Conservation (phyloP, 345 rosid species). For the Lepidium africanum region DNA sequence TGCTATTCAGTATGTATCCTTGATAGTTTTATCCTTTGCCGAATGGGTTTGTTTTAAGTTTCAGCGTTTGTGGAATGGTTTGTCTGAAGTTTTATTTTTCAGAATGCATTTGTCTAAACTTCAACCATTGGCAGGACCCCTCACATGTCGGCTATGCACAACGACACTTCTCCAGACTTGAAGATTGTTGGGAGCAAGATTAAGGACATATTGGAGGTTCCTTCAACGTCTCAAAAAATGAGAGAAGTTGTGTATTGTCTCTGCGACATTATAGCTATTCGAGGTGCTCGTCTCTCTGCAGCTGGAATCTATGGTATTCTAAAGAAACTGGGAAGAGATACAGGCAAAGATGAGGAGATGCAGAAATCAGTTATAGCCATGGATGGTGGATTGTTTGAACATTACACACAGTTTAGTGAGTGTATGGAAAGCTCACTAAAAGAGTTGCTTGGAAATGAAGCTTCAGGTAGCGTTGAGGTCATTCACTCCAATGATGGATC, state of each 20-base stretch:
- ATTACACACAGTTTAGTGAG: conserved; percentile 51
- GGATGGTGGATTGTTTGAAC: conserved; percentile 85
- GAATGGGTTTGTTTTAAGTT: background rate
- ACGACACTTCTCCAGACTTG: conserved; percentile 62
- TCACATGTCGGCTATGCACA: conserved; percentile 71
- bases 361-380: conserved; percentile 60
- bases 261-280: conserved; percentile 58
- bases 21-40: background rate
- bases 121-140: conserved; percentile 53
- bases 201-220: conserved; percentile 55
- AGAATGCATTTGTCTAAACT: background rate
- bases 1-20: background rate
- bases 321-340: conserved; percentile 69
- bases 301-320: conserved; percentile 70
- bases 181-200: conserved; percentile 53
- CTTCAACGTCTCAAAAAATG: conserved; percentile 45
- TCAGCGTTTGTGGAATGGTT: background rate
- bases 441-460: conserved; percentile 60
- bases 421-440: conserved; percentile 53
- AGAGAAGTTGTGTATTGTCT: conserved; percentile 52
- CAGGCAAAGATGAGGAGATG: conserved; percentile 37
- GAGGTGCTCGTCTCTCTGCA: conserved; percentile 71
- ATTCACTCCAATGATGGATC: conserved; percentile 69
- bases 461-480: conserved; percentile 36
- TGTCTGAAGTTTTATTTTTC: background rate